Evolutionary conservation across 2,329 filamentous ascomycete species (phyloP).

Genomic region (Fusarium neocosmosporiellum): DNA sequence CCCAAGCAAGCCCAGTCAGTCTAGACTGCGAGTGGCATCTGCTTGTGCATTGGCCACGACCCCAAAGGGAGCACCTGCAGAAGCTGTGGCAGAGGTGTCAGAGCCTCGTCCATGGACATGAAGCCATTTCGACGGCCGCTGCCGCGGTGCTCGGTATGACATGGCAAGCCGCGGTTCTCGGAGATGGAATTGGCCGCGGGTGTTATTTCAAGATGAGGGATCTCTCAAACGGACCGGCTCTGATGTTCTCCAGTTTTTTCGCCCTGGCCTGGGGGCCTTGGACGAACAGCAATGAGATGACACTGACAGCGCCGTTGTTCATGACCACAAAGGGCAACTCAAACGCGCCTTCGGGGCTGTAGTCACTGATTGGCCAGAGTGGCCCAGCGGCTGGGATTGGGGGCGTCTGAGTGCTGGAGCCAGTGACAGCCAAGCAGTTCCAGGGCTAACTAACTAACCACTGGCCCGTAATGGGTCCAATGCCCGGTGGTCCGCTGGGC

Average conservation of each 20-base stretch:
- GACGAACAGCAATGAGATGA: constrained; percentile 3
- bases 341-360: not conserved
- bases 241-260: constrained; percentile 30
- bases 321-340: constrained; percentile 31
- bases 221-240: constrained; percentile 33
- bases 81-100: not conserved
- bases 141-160: constrained; percentile 35
- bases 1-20: constrained; percentile 4
- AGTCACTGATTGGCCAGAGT: constrained; percentile 20
- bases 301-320: constrained; percentile 12
- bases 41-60: constrained; percentile 17
- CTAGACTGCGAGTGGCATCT: constrained; percentile 26
- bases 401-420: constrained; percentile 22
- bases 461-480: not conserved
- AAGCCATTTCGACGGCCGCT: constrained; percentile 20
- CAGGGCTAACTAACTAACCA: not conserved
- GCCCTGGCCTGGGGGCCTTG: constrained; percentile 1
- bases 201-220: constrained; percentile 6
- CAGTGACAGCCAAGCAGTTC: constrained; percentile 1
- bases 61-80: constrained; percentile 18
- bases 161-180: constrained; percentile 38
- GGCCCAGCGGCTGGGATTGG: constrained; percentile 9
- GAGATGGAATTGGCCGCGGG: constrained; percentile 1
- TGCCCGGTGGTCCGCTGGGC: constrained; percentile 8
- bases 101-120: constrained; percentile 12